Evolutionary conservation across 2,329 filamentous ascomycete species (phyloP), one percentile per base, ranked within the genome.

Genomic region (Phyllosticta citriasiana): DNA sequence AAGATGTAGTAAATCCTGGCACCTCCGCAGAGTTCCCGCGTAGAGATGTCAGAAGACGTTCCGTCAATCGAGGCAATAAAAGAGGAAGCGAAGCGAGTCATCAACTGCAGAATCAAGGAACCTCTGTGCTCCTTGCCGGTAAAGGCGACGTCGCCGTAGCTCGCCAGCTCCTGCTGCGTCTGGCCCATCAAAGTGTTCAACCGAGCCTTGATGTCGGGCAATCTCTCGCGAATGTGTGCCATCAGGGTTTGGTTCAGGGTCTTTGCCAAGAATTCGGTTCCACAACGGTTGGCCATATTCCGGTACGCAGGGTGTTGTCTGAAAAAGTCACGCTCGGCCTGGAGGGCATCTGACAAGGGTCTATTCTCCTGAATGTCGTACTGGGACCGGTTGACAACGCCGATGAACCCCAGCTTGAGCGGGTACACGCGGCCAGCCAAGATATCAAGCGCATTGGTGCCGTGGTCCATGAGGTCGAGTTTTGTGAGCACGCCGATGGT

Each of bases 101-200:
- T 99, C 62, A 96, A 84, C 75, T 97, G 93, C 65, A 99, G 78
- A 62, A 99, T 96, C 65, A 99, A 82, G 27, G 93, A 96, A 33
- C 94, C 94, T 57, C 93, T 85, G 72, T 99, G 94, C 74, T 97
- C 94, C 74, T 96, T 96, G 68, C 94, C 94, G 65, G 89, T 96
- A 73, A 99, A 99, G 68, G 96, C 89, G 79, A 94, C 96, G 72
- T 97, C 95, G 47, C 94, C 94, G 72, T 99, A 99, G 75, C 93
- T 96, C 53, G 94, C 94, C 62, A 99, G 82, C 74, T 99, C 94
- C 78, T 99, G 94, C 72, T 99, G 94, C 56, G 94, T 97, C 76
- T 99, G 94, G n/a, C 94, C 94, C 94, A 99, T 99, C 57, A 99
- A 79, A 0, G 94, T 99, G 75, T 99, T 99, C 64, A 99, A 82